These are phyloP conservation scores for Fusarium nurragi DNA, from an alignment of 2,329 filamentous ascomycete species.

Conservation along the genomic window DNA sequence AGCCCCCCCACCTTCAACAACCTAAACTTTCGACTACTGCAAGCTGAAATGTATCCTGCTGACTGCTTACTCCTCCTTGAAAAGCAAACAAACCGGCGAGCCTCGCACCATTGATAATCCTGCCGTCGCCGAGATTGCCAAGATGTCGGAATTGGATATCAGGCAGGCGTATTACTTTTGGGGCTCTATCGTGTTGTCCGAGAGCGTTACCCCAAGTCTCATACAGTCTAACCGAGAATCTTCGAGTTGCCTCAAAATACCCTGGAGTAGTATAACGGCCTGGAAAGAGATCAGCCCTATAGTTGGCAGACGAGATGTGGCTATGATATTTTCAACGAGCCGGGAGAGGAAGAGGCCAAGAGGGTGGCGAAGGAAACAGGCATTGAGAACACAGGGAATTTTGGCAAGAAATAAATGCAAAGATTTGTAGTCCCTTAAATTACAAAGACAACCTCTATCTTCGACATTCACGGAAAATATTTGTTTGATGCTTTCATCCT, in stretches of 20 bases:
- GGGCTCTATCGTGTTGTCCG: slow-evolving; percentile 64
- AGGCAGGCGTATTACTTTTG: slow-evolving; percentile 62
- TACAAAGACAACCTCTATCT: too few species aligned
- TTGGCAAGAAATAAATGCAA: not conserved
- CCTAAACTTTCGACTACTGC: slow-evolving; percentile 1
- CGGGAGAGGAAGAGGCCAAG: not conserved
- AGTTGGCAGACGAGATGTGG: slow-evolving; percentile 22
- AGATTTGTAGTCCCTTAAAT: too few species aligned
- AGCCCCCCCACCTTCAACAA: slow-evolving; percentile 9
- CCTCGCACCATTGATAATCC: slow-evolving; percentile 61
- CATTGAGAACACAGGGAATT: slow-evolving; percentile 7
- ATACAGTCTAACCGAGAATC: slow-evolving; percentile 58
- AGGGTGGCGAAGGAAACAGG: slow-evolving; percentile 6
- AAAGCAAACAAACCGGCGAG: slow-evolving; percentile 57
- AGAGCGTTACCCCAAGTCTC: slow-evolving; percentile 62
- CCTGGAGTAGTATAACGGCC: not conserved
- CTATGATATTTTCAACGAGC: slow-evolving; percentile 24
- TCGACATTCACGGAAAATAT: too few species aligned
- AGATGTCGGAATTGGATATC: slow-evolving; percentile 58
- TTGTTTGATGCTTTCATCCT: too few species aligned
- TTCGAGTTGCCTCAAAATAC: slow-evolving; percentile 13
- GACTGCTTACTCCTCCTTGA: slow-evolving; percentile 27
- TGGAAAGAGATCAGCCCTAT: slow-evolving; percentile 25
- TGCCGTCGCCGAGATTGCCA: slow-evolving; percentile 59
- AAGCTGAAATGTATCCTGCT: not conserved